Evolutionary conservation across 192 early-diverging fungal species (phyloP).

Genomic region (Coemansia asiatica): DNA sequence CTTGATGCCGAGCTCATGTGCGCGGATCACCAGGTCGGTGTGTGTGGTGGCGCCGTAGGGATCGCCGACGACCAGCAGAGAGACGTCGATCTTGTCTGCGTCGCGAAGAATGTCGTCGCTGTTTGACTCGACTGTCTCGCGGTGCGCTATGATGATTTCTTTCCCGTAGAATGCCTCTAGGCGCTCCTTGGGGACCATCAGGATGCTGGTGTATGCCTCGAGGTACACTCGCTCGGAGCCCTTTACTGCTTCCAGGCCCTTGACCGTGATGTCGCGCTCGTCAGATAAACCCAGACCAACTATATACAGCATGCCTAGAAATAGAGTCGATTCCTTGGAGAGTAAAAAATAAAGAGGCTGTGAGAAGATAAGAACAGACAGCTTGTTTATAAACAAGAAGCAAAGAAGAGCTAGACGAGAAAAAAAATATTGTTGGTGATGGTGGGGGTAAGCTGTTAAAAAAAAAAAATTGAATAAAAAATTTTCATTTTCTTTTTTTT

Average conservation of each 20-base stretch:
- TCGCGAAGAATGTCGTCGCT: conserved; percentile 85
- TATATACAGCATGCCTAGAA: conserved; percentile 69
- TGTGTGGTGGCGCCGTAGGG: conserved; percentile 97
- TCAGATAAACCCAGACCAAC: conserved; percentile 94
- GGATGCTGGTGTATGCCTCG: conserved; percentile 93
- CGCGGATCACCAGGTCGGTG: conserved; percentile 92
- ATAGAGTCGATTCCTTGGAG: neutral
- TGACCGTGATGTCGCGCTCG: conserved; percentile 95
- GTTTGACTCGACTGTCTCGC: conserved; percentile 95
- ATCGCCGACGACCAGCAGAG: conserved; percentile 97
- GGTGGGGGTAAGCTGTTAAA: no score
- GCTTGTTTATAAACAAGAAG: no score
- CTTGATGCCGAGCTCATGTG: conserved; percentile 79
- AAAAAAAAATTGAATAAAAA: neutral
- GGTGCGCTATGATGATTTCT: conserved; percentile 83
- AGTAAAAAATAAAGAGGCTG: neutral
- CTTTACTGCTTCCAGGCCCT: conserved; percentile 91
- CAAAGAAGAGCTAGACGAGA: no score
- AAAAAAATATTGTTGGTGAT: no score
- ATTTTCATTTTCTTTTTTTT: neutral
- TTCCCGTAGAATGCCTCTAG: conserved; percentile 87
- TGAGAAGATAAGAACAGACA: no score
- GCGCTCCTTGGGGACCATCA: conserved; percentile 73
- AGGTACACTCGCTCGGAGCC: conserved; percentile 86
- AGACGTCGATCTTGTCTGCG: conserved; percentile 86